Evolutionary conservation across 345 rosid species (phyloP).

Genomic region (Barbarea vulgaris): DNA sequence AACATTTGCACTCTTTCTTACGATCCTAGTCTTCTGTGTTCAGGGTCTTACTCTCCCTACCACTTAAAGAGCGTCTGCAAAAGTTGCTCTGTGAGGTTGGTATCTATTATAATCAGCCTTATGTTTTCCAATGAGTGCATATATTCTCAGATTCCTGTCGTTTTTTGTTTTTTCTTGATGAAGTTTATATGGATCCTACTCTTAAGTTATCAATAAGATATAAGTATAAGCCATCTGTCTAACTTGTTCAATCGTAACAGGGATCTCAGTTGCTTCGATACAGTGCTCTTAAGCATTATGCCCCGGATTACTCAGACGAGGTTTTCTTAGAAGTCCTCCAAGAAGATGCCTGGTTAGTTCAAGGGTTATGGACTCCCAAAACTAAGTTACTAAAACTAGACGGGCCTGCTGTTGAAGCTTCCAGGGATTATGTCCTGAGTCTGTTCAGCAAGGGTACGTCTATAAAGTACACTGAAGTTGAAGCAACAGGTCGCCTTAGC

Average conservation of each 20-base stretch:
- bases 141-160: neutral
- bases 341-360: constrained; percentile 62
- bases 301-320: constrained; percentile 55
- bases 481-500: constrained; percentile 12
- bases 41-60: constrained; percentile 69
- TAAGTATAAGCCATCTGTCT: constrained; percentile 9
- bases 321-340: constrained; percentile 60
- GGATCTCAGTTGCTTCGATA: constrained; percentile 62
- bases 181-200: constrained; percentile 12
- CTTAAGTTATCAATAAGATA: neutral
- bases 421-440: constrained; percentile 61
- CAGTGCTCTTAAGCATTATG: constrained; percentile 62
- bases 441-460: constrained; percentile 42
- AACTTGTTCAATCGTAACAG: constrained; percentile 42
- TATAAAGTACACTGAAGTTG: constrained; percentile 32
- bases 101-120: constrained; percentile 31
- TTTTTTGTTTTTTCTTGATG: neutral
- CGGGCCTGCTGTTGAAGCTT: constrained; percentile 27
- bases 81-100: constrained; percentile 77
- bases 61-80: constrained; percentile 70
- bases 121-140: neutral
- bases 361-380: constrained; percentile 86
- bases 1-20: constrained; percentile 7
- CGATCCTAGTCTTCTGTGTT: constrained; percentile 27
- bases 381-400: constrained; percentile 48